Conservation (phyloP, 2,329 filamentous ascomycete genomes). For the Alternaria solani region DNA sequence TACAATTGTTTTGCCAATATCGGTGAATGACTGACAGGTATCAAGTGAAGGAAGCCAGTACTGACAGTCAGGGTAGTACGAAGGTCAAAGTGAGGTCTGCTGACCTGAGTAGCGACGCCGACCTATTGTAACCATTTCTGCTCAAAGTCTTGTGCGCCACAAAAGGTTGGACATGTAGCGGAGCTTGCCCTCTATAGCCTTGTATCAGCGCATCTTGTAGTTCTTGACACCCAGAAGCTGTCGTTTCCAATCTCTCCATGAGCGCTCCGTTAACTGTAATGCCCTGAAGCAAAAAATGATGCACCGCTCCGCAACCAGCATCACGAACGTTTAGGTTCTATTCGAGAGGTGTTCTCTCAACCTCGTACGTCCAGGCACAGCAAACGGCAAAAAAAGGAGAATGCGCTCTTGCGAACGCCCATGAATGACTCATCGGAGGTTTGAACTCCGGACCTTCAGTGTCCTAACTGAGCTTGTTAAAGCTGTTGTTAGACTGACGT, state of each 20-base stretch:
- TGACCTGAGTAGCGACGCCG: background rate
- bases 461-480: constrained; percentile 6
- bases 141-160: background rate
- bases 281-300: background rate
- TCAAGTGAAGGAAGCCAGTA: too few relatives aligned
- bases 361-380: background rate
- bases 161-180: background rate
- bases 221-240: background rate
- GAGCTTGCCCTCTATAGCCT: background rate
- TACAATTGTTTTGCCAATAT: background rate
- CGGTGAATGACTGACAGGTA: background rate
- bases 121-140: background rate
- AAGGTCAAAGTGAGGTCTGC: background rate
- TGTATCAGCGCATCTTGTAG: background rate
- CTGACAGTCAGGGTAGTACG: background rate
- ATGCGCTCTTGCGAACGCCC: background rate
- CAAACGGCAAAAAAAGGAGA: background rate
- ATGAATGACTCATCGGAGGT: constrained; percentile 18
- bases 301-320: background rate
- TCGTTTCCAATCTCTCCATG: too few relatives aligned
- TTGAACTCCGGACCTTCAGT: constrained; percentile 26
- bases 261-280: too few relatives aligned
- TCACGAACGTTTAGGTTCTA: background rate
- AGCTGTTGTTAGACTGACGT: constrained; percentile 55
- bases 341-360: background rate